phyloP scores from a whole-genome alignment of 371 early-diverging fungal species.

The Funneliformis caledonium region DNA sequence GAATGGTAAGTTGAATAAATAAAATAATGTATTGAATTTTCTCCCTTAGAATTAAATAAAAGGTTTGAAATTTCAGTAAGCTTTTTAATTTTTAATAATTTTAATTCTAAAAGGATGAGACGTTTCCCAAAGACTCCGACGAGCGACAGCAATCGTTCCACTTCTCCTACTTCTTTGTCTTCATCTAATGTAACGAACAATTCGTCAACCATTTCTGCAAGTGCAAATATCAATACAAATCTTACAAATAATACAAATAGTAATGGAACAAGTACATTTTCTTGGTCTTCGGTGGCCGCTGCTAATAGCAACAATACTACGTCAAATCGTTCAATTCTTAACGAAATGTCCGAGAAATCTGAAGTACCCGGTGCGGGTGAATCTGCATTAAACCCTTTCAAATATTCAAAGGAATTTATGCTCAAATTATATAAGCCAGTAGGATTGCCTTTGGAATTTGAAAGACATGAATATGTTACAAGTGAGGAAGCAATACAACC shows the following conservation, averaged over 20 bases:
- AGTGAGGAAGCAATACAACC: conserved; percentile 66
- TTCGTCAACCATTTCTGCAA: conserved; percentile 39
- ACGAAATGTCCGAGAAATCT: conserved; percentile 44
- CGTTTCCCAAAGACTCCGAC: conserved; percentile 45
- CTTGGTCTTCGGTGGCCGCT: conserved; percentile 51
- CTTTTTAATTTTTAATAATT: background rate
- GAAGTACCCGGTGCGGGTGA: conserved; percentile 39
- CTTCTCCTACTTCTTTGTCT: conserved; percentile 45
- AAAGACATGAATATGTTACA: conserved; percentile 73
- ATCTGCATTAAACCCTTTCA: conserved; percentile 57
- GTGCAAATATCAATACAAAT: conserved; percentile 23
- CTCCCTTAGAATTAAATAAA: background rate
- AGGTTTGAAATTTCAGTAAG: background rate
- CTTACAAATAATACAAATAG: conserved; percentile 38
- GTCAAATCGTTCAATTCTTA: conserved; percentile 34
- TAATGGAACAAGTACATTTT: conserved; percentile 44
- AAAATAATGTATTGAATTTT: conserved; percentile 3
- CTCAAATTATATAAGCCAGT: conserved; percentile 71
- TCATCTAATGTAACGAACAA: conserved; percentile 40
- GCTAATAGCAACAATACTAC: conserved; percentile 43
- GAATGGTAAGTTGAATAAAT: conserved; percentile 68
- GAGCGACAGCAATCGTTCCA: conserved; percentile 29
- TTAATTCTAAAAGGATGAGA: conserved; percentile 47
- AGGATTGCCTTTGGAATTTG: conserved; percentile 69
- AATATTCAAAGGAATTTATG: conserved; percentile 83